phyloP scores from a whole-genome alignment of 176 grass and related monocot species.

The Bolboschoenus planiculmis region DNA sequence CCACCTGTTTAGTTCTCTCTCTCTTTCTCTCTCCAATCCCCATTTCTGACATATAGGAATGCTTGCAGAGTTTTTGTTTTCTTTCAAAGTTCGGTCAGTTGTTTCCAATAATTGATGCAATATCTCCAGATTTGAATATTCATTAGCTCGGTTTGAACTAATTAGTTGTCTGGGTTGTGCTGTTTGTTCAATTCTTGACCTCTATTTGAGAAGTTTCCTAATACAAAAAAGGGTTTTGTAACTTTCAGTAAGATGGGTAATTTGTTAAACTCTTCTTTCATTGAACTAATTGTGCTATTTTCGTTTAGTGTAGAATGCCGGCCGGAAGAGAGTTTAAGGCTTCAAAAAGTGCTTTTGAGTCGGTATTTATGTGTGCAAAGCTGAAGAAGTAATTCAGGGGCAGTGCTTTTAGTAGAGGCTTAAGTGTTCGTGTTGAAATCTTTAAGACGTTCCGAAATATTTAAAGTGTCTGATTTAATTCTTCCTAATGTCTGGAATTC shows the following conservation, averaged over 20 bases:
- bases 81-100: no score
- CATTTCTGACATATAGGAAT: no score
- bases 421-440: background rate
- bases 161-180: no score
- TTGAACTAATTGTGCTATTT: background rate
- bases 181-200: no score
- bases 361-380: background rate
- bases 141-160: no score
- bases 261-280: background rate
- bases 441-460: background rate
- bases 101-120: no score
- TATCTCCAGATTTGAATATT: no score
- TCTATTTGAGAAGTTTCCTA: no score
- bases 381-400: background rate
- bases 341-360: background rate
- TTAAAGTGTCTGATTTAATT: background rate
- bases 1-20: no score
- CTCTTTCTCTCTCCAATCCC: no score
- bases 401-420: background rate
- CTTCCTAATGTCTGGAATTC: background rate
- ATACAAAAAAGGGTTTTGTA: background rate
- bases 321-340: background rate
- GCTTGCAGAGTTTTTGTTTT: no score
- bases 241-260: background rate
- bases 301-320: background rate